These are phyloP conservation scores for Cyphellophora europaea DNA, from an alignment of 2,329 filamentous ascomycete genomes.

Conservation along the genomic window DNA sequence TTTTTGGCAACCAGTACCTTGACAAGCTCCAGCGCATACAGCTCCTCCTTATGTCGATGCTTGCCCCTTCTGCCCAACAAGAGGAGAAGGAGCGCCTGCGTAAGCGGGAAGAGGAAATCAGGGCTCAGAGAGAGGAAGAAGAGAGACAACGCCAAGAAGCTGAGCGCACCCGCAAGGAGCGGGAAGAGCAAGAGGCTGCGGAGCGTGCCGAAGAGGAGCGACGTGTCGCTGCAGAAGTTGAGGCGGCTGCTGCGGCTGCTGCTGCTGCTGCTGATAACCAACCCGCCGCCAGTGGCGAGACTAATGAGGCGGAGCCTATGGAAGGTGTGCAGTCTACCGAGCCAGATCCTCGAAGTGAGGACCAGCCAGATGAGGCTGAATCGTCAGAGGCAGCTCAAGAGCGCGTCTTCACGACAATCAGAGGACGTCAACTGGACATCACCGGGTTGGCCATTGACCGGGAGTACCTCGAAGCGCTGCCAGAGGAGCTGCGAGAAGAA, in stretches of 20 bases:
- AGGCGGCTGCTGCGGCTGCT: slow-evolving; percentile 28
- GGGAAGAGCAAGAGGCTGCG: slow-evolving; percentile 50
- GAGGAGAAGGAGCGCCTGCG: slow-evolving; percentile 64
- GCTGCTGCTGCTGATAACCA: slow-evolving; percentile 19
- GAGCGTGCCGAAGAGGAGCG: slow-evolving; percentile 43
- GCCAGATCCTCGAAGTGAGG: slow-evolving; percentile 23
- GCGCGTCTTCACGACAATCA: slow-evolving; percentile 72
- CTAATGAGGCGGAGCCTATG: slow-evolving; percentile 48
- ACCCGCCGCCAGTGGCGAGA: slow-evolving; percentile 5
- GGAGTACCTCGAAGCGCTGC: slow-evolving; percentile 92
- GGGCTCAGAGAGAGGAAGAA: slow-evolving; percentile 53
- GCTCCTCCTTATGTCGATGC: slow-evolving; percentile 58
- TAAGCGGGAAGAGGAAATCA: slow-evolving; percentile 48
- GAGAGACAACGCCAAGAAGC: slow-evolving; percentile 59
- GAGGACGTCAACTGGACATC: slow-evolving; percentile 83
- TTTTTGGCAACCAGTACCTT: slow-evolving; percentile 60
- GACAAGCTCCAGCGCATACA: slow-evolving; percentile 63
- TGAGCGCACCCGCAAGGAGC: slow-evolving; percentile 58
- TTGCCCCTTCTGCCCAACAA: slow-evolving; percentile 78
- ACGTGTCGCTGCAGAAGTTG: slow-evolving; percentile 40
- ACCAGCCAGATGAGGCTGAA: slow-evolving; percentile 23
- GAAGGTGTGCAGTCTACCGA: slow-evolving; percentile 61
- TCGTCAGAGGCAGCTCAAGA: slow-evolving; percentile 39
- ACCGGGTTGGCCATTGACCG: slow-evolving; percentile 90
- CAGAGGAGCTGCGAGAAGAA: slow-evolving; percentile 91